These are phyloP conservation scores for Cladosporium sp. DNA, from an alignment of 2,329 filamentous ascomycete species.

Conservation along the genomic window DNA sequence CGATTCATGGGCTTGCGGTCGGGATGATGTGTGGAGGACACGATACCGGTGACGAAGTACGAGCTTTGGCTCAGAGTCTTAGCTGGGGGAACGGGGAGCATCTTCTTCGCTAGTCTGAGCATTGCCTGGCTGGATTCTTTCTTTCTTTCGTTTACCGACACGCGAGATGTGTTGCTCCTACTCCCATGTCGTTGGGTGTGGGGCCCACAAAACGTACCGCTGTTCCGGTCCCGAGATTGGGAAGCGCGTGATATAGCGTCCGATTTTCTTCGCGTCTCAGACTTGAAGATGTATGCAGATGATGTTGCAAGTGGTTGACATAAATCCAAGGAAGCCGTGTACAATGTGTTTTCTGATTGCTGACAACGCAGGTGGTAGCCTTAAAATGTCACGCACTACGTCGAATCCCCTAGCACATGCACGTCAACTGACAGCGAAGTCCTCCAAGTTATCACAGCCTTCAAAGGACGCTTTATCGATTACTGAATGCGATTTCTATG, in stretches of 20 bases:
- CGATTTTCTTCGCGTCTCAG: not conserved
- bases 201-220: conserved; percentile 1
- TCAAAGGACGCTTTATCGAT: no score
- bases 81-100: conserved; percentile 38
- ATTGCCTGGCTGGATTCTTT: conserved; percentile 14
- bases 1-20: not conserved
- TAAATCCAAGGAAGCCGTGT: no score
- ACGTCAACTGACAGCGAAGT: no score
- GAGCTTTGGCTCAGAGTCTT: conserved; percentile 45
- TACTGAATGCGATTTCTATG: no score
- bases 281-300: no score
- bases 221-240: conserved; percentile 1
- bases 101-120: conserved; percentile 24
- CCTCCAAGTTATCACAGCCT: no score
- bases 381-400: no score
- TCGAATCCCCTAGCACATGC: no score
- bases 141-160: not conserved
- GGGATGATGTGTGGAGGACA: not conserved
- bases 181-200: conserved; percentile 7
- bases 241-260: not conserved
- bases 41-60: conserved; percentile 41
- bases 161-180: conserved; percentile 1
- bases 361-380: no score
- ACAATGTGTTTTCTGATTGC: no score
- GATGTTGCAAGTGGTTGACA: no score